phyloP scores from a whole-genome alignment of 2,329 filamentous ascomycete genomes.

The Lasiodiplodia theobromae region DNA sequence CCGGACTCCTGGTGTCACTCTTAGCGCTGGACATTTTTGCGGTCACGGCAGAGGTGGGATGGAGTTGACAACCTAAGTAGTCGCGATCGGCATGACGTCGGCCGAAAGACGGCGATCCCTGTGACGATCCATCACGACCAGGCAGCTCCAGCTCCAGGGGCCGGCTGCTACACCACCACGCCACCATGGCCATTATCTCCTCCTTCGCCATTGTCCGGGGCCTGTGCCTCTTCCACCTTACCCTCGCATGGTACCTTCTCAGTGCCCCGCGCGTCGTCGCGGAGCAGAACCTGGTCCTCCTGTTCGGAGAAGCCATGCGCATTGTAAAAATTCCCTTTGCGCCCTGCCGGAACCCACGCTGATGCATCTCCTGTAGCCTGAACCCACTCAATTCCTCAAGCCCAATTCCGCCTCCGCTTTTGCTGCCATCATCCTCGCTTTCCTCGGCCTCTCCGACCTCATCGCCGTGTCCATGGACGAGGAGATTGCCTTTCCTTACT shows the following conservation, averaged over 20 bases:
- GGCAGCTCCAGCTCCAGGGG: conserved; percentile 10
- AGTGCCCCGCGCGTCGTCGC: conserved; percentile 74
- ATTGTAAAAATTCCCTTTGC: conserved; percentile 63
- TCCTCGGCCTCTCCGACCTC: conserved; percentile 60
- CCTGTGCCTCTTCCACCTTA: conserved; percentile 83
- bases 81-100: conserved; percentile 4
- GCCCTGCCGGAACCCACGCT: neutral
- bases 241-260: conserved; percentile 83
- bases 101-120: neutral
- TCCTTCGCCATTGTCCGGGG: conserved; percentile 81
- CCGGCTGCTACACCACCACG: neutral
- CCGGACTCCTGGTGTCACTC: conserved; percentile 2
- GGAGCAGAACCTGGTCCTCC: conserved; percentile 79
- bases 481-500: conserved; percentile 53
- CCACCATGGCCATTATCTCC: conserved; percentile 79
- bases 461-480: conserved; percentile 55
- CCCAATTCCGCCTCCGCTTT: conserved; percentile 72
- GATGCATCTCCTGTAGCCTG: conserved; percentile 57
- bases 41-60: conserved; percentile 5
- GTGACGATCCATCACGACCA: neutral
- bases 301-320: conserved; percentile 83
- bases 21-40: neutral
- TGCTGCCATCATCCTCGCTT: conserved; percentile 72
- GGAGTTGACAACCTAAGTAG: no score
- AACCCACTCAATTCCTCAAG: conserved; percentile 70